These are phyloP conservation scores for Colletotrichum incanum DNA, from an alignment of 2,329 filamentous ascomycete species.

Conservation along the genomic window DNA sequence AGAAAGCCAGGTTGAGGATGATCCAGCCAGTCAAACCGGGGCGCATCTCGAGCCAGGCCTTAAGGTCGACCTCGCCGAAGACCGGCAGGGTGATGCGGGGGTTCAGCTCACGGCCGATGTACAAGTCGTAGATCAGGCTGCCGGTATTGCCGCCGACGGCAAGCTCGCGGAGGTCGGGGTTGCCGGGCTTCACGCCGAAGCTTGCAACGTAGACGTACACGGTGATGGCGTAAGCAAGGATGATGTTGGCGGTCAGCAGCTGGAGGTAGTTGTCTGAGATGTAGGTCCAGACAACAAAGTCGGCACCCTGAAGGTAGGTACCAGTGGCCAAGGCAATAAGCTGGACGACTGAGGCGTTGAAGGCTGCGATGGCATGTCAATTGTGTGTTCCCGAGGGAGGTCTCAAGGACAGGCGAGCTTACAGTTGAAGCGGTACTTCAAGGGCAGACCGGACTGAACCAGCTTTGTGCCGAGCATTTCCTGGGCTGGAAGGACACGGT, in stretches of 20 bases:
- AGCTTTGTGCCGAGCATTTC: constrained; percentile 79
- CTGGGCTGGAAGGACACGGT: constrained; percentile 80
- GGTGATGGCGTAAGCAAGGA: constrained; percentile 73
- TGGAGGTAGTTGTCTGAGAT: constrained; percentile 81
- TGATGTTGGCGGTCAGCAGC: constrained; percentile 76
- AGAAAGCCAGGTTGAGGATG: constrained; percentile 77
- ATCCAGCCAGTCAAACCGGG: constrained; percentile 81
- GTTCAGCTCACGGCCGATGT: constrained; percentile 83
- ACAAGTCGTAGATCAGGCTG: constrained; percentile 82
- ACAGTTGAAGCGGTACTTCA: constrained; percentile 87
- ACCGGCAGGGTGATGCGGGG: constrained; percentile 76
- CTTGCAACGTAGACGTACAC: constrained; percentile 76
- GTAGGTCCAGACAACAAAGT: constrained; percentile 80
- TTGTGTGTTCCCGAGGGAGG: background rate
- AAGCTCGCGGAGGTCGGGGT: constrained; percentile 73
- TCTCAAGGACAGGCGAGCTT: constrained; percentile 39
- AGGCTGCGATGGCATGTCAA: background rate
- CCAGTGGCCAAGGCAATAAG: constrained; percentile 60
- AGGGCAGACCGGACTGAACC: constrained; percentile 73
- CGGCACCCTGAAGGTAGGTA: constrained; percentile 74
- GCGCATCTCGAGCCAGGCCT: constrained; percentile 78
- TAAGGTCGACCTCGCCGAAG: constrained; percentile 79
- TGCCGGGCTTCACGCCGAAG: constrained; percentile 75
- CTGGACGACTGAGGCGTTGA: constrained; percentile 35
- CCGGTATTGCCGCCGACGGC: constrained; percentile 77